Base-by-base conservation (phyloP, 768 basidiomycete species). In the Russula sp. region DNA sequence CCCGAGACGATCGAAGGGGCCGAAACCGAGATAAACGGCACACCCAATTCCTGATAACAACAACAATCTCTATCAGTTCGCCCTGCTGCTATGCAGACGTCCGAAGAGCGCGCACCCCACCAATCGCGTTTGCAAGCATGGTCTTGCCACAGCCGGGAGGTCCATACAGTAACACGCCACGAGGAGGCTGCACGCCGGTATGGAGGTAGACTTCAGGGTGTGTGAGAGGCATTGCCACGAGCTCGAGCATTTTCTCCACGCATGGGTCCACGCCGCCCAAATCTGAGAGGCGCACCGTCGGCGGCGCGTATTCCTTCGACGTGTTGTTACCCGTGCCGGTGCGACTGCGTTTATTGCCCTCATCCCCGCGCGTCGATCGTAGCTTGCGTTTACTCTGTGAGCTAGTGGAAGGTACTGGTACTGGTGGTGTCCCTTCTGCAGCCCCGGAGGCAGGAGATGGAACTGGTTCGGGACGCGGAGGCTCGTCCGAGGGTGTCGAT, bases 111-210 rank as follows among this genome's bases (percentile, higher is more conserved):
- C 87, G 72, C 71, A 94, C 95, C 61, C 97, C 97, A 52, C 95
- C 95, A 63, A 98, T 90, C 20, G 95, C 97, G 73, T 94, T 89
- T 16, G 95, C 96, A 22, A 98, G 76, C 67, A 96, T 75, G 0
- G 97, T 98, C 77, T 99, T 99, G 5, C 97, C 97, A 71, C 95
- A 98, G 16, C 96, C 97, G 0, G 96, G 94, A 6, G 97, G 96
- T 1, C 97, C 97, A 74, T 98, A 91, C 10, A 99, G 75, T 24
- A 99, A 75, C 0, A 99, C 93, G 13, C 97, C 97, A 53, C 95
- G 78, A 1, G 96, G 94, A 5, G 95, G 89, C 67, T 91, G 88
- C 3, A 97, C 89, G 2, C 97, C 96, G 0, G 94, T 95, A 68
- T 94, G 89, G 5, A 92, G 76, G 76, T 98, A 98, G 8, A 99